phyloP scores from a whole-genome alignment of 2,329 filamentous ascomycete genomes.

The Fusarium heterosporum region DNA sequence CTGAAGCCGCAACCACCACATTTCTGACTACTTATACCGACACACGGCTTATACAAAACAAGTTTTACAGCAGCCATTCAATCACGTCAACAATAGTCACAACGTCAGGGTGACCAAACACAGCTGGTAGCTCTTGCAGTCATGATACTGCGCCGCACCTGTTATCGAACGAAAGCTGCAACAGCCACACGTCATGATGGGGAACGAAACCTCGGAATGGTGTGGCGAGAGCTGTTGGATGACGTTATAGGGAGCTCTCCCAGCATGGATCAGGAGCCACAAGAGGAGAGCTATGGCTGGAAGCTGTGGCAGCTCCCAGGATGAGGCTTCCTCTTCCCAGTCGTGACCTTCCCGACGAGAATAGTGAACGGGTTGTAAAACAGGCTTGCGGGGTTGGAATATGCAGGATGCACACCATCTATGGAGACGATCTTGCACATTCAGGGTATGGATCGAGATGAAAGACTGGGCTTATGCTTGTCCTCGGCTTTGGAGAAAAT shows the following conservation, averaged over 20 bases:
- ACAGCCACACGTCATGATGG: conserved; percentile 47
- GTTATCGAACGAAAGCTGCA: conserved; percentile 29
- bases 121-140: conserved; percentile 24
- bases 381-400: conserved; percentile 39
- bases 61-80: conserved; percentile 39
- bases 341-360: conserved; percentile 10
- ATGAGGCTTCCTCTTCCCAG: conserved; percentile 26
- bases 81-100: conserved; percentile 36
- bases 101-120: conserved; percentile 45
- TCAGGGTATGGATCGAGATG: conserved; percentile 38
- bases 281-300: conserved; percentile 13
- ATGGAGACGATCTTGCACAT: conserved; percentile 32
- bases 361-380: conserved; percentile 27
- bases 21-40: conserved; percentile 36
- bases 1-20: conserved; percentile 38
- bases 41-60: conserved; percentile 38
- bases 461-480: conserved; percentile 29
- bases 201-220: conserved; percentile 33
- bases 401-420: conserved; percentile 27
- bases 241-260: conserved; percentile 39
- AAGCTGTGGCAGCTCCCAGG: conserved; percentile 23
- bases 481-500: background rate
- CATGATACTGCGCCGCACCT: conserved; percentile 40
- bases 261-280: conserved; percentile 26
- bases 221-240: conserved; percentile 43